A percentile compares a stretch with the other conserved stretches of the same genome.
Evolutionary conservation across 805 yeast species (phyloP).

Genomic region (Ogataea pini): DNA sequence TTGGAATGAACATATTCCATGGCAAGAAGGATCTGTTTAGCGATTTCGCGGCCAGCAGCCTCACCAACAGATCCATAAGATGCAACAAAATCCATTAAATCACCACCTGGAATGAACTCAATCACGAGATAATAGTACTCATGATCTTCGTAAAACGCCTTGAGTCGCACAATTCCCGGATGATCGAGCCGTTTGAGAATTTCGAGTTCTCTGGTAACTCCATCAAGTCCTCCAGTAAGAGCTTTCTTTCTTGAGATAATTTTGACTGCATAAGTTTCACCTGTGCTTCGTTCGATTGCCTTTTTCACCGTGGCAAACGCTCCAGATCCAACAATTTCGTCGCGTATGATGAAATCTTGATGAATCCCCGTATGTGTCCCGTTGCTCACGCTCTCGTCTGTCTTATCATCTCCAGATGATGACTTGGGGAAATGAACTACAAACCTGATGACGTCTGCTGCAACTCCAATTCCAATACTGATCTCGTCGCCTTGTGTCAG

Average conservation of each 20-base stretch:
- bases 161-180: slow-evolving; percentile 78
- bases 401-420: slow-evolving; percentile 26
- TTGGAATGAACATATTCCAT: slow-evolving; percentile 82
- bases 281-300: slow-evolving; percentile 83
- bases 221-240: slow-evolving; percentile 70
- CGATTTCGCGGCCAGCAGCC: slow-evolving; percentile 82
- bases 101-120: slow-evolving; percentile 97
- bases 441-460: slow-evolving; percentile 60
- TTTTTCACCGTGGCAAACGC: slow-evolving; percentile 96
- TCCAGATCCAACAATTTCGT: slow-evolving; percentile 94
- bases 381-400: slow-evolving; percentile 22
- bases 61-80: slow-evolving; percentile 92
- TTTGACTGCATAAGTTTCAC: slow-evolving; percentile 86
- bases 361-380: slow-evolving; percentile 29
- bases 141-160: slow-evolving; percentile 82
- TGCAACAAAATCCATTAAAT: slow-evolving; percentile 94
- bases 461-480: slow-evolving; percentile 83
- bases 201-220: slow-evolving; percentile 83
- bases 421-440: slow-evolving; percentile 49
- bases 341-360: slow-evolving; percentile 67
- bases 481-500: slow-evolving; percentile 92
- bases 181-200: slow-evolving; percentile 78
- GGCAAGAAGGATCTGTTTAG: slow-evolving; percentile 81
- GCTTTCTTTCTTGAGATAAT: slow-evolving; percentile 82
- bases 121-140: slow-evolving; percentile 83